Conservation (phyloP, 768 basidiomycete genomes). For the Cystobasidium ongulense region DNA sequence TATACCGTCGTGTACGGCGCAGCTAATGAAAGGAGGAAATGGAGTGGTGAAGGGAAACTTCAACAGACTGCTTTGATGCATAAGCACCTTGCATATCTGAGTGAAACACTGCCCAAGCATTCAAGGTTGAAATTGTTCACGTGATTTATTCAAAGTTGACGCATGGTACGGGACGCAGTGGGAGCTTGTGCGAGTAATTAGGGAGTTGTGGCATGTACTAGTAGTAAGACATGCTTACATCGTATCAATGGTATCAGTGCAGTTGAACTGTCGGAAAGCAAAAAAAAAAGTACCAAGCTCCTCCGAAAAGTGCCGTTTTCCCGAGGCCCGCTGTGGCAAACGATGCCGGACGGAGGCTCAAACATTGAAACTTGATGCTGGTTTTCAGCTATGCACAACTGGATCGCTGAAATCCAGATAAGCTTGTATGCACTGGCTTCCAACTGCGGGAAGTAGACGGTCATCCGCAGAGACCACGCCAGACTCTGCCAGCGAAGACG, state of each 20-base stretch:
- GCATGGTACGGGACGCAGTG: background rate
- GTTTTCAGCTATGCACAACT: no score
- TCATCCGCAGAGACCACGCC: background rate
- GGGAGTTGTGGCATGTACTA: no score
- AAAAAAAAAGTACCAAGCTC: no score
- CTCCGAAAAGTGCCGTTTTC: no score
- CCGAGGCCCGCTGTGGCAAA: no score
- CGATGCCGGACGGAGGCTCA: no score
- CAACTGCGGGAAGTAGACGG: background rate
- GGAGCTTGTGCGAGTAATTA: no score
- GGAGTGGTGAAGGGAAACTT: conserved; percentile 75
- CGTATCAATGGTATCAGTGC: no score
- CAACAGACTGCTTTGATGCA: conserved; percentile 73
- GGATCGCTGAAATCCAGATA: background rate
- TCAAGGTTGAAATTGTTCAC: conserved; percentile 13
- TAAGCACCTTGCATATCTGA: conserved; percentile 84
- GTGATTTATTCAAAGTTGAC: background rate
- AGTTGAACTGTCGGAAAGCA: no score
- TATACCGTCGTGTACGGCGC: conserved; percentile 78
- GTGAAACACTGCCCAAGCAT: conserved; percentile 46
- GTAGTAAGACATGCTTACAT: no score
- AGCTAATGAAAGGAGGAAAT: conserved; percentile 58
- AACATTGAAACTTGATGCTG: no score
- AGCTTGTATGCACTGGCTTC: background rate
- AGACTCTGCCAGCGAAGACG: background rate